These are phyloP conservation scores for Paraconiothyrium sp. DNA, from an alignment of 2,329 filamentous ascomycete species.

Conservation along the genomic window DNA sequence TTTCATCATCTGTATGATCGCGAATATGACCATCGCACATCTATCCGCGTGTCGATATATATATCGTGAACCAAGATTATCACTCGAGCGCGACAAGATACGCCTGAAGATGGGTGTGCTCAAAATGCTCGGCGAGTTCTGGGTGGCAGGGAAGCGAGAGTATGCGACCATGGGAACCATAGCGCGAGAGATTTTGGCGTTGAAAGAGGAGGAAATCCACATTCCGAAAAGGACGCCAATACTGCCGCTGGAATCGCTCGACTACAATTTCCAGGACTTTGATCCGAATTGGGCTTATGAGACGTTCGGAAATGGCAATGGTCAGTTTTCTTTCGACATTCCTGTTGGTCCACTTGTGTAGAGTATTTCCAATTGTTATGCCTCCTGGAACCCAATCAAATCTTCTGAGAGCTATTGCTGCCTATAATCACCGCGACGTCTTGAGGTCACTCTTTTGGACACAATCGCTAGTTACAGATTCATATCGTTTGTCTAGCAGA, in stretches of 20 bases:
- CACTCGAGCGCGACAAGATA: conserved; percentile 34
- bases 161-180: conserved; percentile 30
- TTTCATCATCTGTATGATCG: conserved; percentile 41
- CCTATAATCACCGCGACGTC: no score
- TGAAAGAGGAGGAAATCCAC: conserved; percentile 27
- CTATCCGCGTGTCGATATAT: conserved; percentile 36
- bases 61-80: conserved; percentile 30
- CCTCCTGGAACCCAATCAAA: not conserved
- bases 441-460: no score
- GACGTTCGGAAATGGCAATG: conserved; percentile 9
- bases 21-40: conserved; percentile 38
- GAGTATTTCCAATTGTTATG: not conserved
- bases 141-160: conserved; percentile 29
- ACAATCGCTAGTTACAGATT: no score
- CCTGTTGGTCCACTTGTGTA: not conserved
- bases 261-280: conserved; percentile 28
- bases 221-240: conserved; percentile 18
- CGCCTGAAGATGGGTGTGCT: conserved; percentile 37
- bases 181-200: conserved; percentile 27
- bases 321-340: not conserved
- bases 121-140: conserved; percentile 35
- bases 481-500: no score
- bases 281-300: conserved; percentile 28
- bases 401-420: no score
- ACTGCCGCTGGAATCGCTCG: conserved; percentile 22